These are phyloP conservation scores for Lepidopterella palustris DNA, from an alignment of 495 filamentous ascomycete species.

Conservation along the genomic window DNA sequence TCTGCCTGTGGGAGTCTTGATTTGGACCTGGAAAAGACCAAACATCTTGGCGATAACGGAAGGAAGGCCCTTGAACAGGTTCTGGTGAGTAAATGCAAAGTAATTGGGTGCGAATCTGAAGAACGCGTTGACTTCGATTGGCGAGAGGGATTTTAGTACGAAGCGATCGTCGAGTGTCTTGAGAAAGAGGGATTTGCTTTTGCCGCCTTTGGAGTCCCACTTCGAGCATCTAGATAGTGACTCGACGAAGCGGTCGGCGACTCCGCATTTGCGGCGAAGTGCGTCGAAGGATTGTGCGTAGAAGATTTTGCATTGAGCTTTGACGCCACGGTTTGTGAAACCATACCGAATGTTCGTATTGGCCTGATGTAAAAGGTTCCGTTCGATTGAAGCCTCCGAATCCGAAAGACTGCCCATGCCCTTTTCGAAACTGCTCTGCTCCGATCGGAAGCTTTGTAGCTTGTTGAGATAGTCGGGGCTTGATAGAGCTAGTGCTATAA, in stretches of 20 bases:
- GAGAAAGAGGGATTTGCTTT: conserved; percentile 96
- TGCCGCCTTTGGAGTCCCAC: conserved; percentile 97
- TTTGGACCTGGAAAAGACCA: conserved; percentile 93
- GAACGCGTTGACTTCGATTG: conserved; percentile 89
- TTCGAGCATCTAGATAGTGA: conserved; percentile 91
- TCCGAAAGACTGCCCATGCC: conserved; percentile 8
- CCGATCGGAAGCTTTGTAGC: conserved; percentile 61
- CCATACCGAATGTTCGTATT: conserved; percentile 93
- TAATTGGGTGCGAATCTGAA: conserved; percentile 92
- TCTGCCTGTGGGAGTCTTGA: conserved; percentile 86
- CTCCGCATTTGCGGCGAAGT: conserved; percentile 82
- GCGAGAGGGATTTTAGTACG: conserved; percentile 80
- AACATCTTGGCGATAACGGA: conserved; percentile 99
- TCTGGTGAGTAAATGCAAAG: conserved; percentile 94
- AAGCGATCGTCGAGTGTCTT: conserved; percentile 95
- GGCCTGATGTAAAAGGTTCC: conserved; percentile 62
- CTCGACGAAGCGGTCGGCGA: conserved; percentile 88
- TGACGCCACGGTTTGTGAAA: conserved; percentile 82
- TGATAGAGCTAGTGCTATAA: conserved; percentile 87
- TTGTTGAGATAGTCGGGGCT: conserved; percentile 80
- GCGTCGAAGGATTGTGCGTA: conserved; percentile 98
- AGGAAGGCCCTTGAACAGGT: conserved; percentile 90
- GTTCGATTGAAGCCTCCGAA: conserved; percentile 37
- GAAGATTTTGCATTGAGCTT: conserved; percentile 96
- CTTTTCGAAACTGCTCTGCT: conserved; percentile 32